phyloP scores from a whole-genome alignment of 2,329 filamentous ascomycete genomes.

The Neurospora sp. region DNA sequence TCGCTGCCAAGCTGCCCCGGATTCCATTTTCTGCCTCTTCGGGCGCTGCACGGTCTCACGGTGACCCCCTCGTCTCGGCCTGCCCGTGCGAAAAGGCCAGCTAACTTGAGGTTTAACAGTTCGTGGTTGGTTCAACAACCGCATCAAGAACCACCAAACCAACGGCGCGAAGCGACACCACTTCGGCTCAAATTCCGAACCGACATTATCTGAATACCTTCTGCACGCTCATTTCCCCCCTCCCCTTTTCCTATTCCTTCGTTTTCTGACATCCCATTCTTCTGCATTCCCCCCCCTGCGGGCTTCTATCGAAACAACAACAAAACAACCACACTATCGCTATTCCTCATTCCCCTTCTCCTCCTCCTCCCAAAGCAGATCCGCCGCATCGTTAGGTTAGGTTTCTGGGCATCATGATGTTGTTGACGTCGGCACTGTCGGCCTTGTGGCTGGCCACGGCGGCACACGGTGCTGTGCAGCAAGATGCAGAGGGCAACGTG shows the following conservation, averaged over 20 bases:
- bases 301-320: background rate
- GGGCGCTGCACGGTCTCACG: background rate
- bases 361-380: background rate
- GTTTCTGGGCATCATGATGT: slow-evolving; percentile 27
- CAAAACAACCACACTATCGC: background rate
- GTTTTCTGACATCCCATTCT: background rate
- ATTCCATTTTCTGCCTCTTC: background rate
- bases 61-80: background rate
- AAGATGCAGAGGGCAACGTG: slow-evolving; percentile 37
- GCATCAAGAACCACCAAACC: background rate
- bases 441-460: slow-evolving; percentile 39
- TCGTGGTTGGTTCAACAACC: slow-evolving; percentile 1
- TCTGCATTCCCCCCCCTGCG: background rate
- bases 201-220: slow-evolving; percentile 1
- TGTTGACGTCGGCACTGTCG: slow-evolving; percentile 35
- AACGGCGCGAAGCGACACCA: background rate
- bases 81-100: background rate
- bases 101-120: background rate
- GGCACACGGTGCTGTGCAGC: slow-evolving; percentile 37
- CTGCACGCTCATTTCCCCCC: background rate
- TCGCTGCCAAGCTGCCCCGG: background rate
- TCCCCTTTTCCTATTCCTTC: background rate
- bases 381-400: background rate
- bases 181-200: slow-evolving; percentile 3
- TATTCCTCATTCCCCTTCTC: background rate